phyloP scores from a whole-genome alignment of 768 basidiomycete genomes.

The Suillus lakei region DNA sequence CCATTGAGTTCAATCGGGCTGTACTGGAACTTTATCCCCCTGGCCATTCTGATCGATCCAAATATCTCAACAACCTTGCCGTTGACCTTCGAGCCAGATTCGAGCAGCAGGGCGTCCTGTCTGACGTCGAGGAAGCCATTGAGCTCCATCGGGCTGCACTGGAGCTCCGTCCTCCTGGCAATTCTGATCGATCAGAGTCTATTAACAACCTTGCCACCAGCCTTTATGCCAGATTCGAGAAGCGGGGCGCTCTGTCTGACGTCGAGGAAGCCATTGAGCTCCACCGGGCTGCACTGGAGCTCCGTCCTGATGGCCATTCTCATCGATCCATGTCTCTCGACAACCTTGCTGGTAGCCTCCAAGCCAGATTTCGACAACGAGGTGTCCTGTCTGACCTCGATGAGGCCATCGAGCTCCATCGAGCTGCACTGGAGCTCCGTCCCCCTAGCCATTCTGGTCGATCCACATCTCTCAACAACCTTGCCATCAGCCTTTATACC shows the following conservation, averaged over 20 bases:
- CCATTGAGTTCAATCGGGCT: conserved; percentile 1
- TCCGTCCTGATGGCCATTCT: background rate
- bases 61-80: background rate
- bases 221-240: background rate
- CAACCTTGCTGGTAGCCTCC: conserved; percentile 1
- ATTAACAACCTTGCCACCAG: background rate
- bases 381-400: background rate
- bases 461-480: background rate
- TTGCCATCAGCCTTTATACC: background rate
- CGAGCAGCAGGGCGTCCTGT: too few species aligned
- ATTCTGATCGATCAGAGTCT: background rate
- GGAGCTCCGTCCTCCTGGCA: background rate
- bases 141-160: background rate
- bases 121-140: background rate
- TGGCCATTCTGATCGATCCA: background rate
- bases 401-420: conserved; percentile 8
- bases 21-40: background rate
- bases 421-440: conserved; percentile 1
- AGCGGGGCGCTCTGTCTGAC: background rate
- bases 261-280: background rate
- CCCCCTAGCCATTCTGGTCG: background rate
- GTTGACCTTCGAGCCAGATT: too few species aligned
- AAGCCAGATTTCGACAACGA: background rate
- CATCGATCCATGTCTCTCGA: background rate
- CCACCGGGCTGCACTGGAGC: background rate